These are phyloP conservation scores for Casuarina equisetifolia DNA, from an alignment of 306 rosid species.

Conservation along the genomic window DNA sequence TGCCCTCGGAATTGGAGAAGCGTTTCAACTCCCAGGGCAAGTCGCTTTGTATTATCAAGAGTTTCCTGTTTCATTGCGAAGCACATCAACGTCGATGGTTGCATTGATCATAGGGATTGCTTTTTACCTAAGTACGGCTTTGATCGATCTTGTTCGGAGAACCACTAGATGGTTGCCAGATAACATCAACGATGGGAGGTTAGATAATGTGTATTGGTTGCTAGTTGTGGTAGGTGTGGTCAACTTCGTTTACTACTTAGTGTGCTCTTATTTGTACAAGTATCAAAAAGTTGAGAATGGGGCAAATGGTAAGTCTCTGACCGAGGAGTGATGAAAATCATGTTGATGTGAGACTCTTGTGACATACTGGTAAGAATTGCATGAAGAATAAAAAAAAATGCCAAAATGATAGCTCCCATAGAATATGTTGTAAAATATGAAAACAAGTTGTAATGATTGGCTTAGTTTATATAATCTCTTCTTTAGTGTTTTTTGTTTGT, in stretches of 20 bases:
- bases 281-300: conserved; percentile 24
- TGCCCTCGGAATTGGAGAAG: conserved; percentile 62
- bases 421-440: too few relatives aligned
- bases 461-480: too few relatives aligned
- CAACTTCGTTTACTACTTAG: conserved; percentile 36
- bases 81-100: conserved; percentile 56
- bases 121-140: conserved; percentile 30
- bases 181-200: conserved; percentile 38
- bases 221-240: conserved; percentile 30
- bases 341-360: too few relatives aligned
- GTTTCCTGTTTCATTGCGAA: conserved; percentile 47
- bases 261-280: conserved; percentile 29
- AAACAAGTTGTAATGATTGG: too few relatives aligned
- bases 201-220: conserved; percentile 43
- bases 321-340: not conserved
- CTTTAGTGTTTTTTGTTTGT: too few relatives aligned
- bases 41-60: conserved; percentile 66
- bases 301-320: not conserved
- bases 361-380: too few relatives aligned
- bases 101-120: conserved; percentile 8
- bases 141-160: conserved; percentile 30
- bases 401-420: too few relatives aligned
- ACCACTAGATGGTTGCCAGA: conserved; percentile 40
- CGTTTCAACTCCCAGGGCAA: conserved; percentile 69
- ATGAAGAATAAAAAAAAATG: too few relatives aligned